Percentiles rank a stretch among this genome's conserved stretches.
Evolutionary conservation across 108 stramenopile genomes (phyloP).

Genomic region (Cyclostephanos invisitatus): DNA sequence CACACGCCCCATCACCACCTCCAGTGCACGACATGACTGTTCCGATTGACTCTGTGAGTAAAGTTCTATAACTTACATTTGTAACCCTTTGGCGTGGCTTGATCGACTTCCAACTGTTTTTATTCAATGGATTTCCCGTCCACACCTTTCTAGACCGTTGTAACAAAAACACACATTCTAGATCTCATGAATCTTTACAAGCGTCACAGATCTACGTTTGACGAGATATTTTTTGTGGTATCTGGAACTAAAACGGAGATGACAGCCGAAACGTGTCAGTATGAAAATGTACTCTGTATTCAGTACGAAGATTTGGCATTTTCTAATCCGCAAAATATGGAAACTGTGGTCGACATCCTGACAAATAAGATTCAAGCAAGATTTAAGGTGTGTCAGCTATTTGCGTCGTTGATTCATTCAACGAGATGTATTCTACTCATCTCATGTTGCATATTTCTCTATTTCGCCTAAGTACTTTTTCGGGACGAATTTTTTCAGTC

Average conservation of each 20-base stretch:
- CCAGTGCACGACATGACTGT: slow-evolving; percentile 20
- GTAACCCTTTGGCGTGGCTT: neutral
- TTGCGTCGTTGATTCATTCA: neutral
- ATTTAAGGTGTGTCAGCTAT: slow-evolving; percentile 13
- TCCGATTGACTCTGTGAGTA: slow-evolving; percentile 11
- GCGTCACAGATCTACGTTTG: slow-evolving; percentile 10
- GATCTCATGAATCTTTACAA: slow-evolving; percentile 33
- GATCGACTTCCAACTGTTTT: neutral
- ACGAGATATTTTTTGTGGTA: slow-evolving; percentile 37
- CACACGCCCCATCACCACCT: no score
- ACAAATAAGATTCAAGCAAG: slow-evolving; percentile 12
- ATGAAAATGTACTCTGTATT: slow-evolving; percentile 38
- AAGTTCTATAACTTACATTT: neutral
- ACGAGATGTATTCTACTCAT: neutral
- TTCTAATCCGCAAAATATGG: slow-evolving; percentile 11
- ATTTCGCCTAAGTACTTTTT: slow-evolving; percentile 22
- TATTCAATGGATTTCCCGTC: neutral
- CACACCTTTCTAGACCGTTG: slow-evolving; percentile 12
- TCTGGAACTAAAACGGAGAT: slow-evolving; percentile 16
- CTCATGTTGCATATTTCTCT: neutral
- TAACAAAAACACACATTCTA: slow-evolving; percentile 24
- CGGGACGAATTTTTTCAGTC: slow-evolving; percentile 18
- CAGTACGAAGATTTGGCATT: slow-evolving; percentile 32
- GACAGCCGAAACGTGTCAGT: slow-evolving; percentile 27
- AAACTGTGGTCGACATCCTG: slow-evolving; percentile 16